A percentile compares a stretch with the other conserved stretches of the same genome.
phyloP scores from a whole-genome alignment of 768 basidiomycete genomes.

The Panellus pusillus region DNA sequence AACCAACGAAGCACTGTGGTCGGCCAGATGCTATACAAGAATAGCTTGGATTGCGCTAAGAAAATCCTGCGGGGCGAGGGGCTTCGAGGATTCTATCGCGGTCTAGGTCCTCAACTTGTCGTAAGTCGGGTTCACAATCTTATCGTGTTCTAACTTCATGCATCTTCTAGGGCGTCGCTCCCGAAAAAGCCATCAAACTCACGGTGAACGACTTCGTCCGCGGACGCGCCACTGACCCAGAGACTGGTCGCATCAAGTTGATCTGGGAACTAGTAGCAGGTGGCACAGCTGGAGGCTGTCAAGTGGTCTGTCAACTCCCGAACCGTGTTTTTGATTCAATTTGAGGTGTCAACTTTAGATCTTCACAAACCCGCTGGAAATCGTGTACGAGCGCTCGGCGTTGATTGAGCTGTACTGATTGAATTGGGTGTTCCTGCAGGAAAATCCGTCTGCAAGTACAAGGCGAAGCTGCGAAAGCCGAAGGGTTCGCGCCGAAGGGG shows the following conservation, averaged over 20 bases:
- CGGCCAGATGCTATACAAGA: slow-evolving; percentile 95
- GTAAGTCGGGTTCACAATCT: slow-evolving; percentile 40
- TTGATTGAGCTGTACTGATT: not conserved
- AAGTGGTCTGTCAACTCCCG: slow-evolving; percentile 75
- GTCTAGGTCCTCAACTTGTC: slow-evolving; percentile 91
- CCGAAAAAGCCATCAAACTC: slow-evolving; percentile 97
- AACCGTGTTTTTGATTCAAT: slow-evolving; percentile 4
- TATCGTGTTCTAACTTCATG: not conserved
- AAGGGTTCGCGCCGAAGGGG: slow-evolving; percentile 79
- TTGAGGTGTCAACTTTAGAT: slow-evolving; percentile 48
- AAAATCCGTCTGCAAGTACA: slow-evolving; percentile 96
- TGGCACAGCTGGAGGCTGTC: slow-evolving; percentile 91
- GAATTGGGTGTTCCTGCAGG: slow-evolving; percentile 36
- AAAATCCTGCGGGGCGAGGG: slow-evolving; percentile 97
- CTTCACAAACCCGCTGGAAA: slow-evolving; percentile 97
- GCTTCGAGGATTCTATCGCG: slow-evolving; percentile 92
- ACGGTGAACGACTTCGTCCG: slow-evolving; percentile 95
- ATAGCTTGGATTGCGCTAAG: slow-evolving; percentile 89
- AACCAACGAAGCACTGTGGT: slow-evolving; percentile 97
- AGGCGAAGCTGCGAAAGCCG: slow-evolving; percentile 88
- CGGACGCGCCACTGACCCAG: slow-evolving; percentile 82
- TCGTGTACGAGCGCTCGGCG: slow-evolving; percentile 57
- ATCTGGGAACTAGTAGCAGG: slow-evolving; percentile 91
- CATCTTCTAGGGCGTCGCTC: slow-evolving; percentile 76
- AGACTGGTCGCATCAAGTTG: slow-evolving; percentile 92